Evolutionary conservation across 106 monocot genomes (phyloP).

Genomic region (Dactylorhiza incarnata): DNA sequence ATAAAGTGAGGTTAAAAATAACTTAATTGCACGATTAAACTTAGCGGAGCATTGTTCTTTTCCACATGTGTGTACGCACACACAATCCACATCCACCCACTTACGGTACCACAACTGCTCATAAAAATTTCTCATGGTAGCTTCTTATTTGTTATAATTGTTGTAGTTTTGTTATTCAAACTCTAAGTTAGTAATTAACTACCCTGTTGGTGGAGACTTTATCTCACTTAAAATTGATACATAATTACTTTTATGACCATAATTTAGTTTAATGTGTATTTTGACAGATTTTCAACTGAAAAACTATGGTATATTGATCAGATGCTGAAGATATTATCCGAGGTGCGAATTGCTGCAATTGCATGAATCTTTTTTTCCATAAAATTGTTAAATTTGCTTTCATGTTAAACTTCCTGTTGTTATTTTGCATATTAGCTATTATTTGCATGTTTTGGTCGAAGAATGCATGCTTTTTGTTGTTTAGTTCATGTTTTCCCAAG

Average conservation of each 20-base stretch:
- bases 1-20: background rate
- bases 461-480: background rate
- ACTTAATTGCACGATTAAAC: background rate
- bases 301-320: slow-evolving; percentile 98
- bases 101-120: background rate
- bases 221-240: background rate
- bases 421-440: background rate
- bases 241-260: background rate
- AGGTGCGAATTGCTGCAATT: slow-evolving; percentile 37
- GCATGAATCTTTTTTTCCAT: background rate
- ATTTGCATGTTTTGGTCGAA: background rate
- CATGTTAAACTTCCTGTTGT: background rate
- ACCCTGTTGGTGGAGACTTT: background rate
- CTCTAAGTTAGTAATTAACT: background rate
- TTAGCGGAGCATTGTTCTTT: background rate
- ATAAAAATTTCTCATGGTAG: background rate
- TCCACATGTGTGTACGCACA: too few species aligned
- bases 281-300: slow-evolving; percentile 66
- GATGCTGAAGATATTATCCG: slow-evolving; percentile 90
- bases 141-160: background rate
- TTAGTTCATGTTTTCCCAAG: background rate
- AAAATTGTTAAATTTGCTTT: background rate
- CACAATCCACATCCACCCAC: too few species aligned
- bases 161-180: background rate
- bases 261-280: background rate